Evolutionary conservation across 345 rosid genomes (phyloP).

Genomic region (Moringa oleifera): DNA sequence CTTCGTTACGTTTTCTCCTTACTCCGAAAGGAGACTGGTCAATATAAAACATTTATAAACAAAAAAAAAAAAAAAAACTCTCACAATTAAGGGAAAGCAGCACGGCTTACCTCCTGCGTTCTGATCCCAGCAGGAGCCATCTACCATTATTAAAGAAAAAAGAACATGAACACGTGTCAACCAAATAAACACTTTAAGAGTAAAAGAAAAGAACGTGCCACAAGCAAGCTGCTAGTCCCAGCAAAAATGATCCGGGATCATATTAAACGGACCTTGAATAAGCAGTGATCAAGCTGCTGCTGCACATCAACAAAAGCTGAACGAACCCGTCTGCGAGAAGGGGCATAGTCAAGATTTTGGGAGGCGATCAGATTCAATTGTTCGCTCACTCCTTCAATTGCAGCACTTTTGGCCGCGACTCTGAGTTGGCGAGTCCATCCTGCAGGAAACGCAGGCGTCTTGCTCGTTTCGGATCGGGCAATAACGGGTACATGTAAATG

Average conservation of each 20-base stretch:
- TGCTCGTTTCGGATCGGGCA: background rate
- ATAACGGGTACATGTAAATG: background rate
- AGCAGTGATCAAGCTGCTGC: constrained; percentile 73
- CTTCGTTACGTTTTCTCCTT: too few species aligned
- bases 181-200: too few species aligned
- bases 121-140: constrained; percentile 70
- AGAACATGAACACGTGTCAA: background rate
- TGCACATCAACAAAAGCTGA: constrained; percentile 64
- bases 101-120: constrained; percentile 64
- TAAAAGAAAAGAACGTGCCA: background rate
- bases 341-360: constrained; percentile 67
- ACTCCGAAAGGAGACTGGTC: too few species aligned
- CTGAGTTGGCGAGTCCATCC: background rate
- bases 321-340: constrained; percentile 63
- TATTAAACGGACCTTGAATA: constrained; percentile 53
- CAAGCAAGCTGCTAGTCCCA: background rate
- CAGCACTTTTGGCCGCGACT: constrained; percentile 11
- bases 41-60: too few species aligned
- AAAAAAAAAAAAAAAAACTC: background rate
- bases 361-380: constrained; percentile 63
- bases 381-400: constrained; percentile 54
- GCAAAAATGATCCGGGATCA: background rate
- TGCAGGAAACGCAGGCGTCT: background rate
- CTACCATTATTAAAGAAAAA: constrained; percentile 31
- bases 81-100: constrained; percentile 2